A percentile compares a stretch with the other conserved stretches of the same genome.
phyloP scores from a whole-genome alignment of 305 asterid species.

The Fraxinus sp. region DNA sequence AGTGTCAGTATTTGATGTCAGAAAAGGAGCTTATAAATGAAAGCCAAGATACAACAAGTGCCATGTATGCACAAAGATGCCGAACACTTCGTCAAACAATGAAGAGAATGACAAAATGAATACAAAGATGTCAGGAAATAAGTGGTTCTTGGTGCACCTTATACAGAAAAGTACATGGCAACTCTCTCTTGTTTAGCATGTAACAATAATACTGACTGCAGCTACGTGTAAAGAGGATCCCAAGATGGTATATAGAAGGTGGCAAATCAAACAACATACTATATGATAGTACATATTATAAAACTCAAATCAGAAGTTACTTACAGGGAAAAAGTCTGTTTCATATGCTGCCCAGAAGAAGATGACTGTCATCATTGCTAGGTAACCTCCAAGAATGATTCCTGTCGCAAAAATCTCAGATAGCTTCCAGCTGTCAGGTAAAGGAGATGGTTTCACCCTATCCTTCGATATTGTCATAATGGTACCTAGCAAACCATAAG shows the following conservation, averaged over 20 bases:
- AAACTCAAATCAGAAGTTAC: constrained; percentile 2
- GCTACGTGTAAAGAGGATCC: background rate
- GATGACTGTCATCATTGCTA: constrained; percentile 73
- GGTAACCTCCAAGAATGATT: constrained; percentile 62
- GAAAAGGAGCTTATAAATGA: background rate
- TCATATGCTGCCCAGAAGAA: constrained; percentile 77
- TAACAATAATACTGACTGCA: background rate
- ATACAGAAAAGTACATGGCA: background rate
- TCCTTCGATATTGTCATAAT: constrained; percentile 84
- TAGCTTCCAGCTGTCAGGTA: constrained; percentile 83
- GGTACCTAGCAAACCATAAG: constrained; percentile 47
- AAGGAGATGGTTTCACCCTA: constrained; percentile 79
- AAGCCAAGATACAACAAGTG: background rate
- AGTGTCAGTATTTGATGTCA: background rate
- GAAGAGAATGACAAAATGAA: background rate
- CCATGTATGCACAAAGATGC: background rate
- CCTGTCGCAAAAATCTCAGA: constrained; percentile 75
- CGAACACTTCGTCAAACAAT: background rate
- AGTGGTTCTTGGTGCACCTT: background rate
- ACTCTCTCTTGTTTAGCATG: background rate
- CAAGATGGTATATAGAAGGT: background rate
- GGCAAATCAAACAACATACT: background rate
- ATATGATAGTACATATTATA: background rate
- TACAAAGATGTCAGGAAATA: background rate
- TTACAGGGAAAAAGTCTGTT: constrained; percentile 68